Evolutionary conservation across 345 rosid genomes (phyloP).

Genomic region (Salix arbutifolia): DNA sequence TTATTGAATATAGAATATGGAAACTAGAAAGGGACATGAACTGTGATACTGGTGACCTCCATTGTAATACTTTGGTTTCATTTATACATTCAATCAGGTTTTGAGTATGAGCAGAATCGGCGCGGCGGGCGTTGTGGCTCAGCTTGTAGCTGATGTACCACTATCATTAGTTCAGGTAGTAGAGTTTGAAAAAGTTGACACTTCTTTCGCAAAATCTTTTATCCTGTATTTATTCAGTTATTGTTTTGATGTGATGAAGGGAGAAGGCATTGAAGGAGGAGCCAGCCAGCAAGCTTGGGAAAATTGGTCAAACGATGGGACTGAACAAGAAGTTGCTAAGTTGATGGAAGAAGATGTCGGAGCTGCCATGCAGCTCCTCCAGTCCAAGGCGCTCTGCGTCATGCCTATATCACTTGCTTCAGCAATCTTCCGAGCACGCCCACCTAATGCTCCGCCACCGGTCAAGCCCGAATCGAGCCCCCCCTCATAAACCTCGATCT

Average conservation of each 20-base stretch:
- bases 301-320: constrained; percentile 68
- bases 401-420: constrained; percentile 71
- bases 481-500: constrained; percentile 31
- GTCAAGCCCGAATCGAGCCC: constrained; percentile 52
- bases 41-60: constrained; percentile 10
- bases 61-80: not conserved
- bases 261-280: constrained; percentile 47
- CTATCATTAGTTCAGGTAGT: constrained; percentile 54
- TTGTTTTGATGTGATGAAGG: constrained; percentile 28
- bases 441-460: constrained; percentile 31
- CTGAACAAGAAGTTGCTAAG: constrained; percentile 65
- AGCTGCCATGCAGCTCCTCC: constrained; percentile 78
- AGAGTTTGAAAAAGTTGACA: not conserved
- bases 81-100: constrained; percentile 37
- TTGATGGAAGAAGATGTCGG: constrained; percentile 81
- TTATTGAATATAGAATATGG: constrained; percentile 4
- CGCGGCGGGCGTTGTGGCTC: constrained; percentile 71
- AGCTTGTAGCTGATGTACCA: constrained; percentile 67
- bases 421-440: constrained; percentile 49
- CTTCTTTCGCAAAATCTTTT: not conserved
- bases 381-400: constrained; percentile 74
- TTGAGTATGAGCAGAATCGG: constrained; percentile 74
- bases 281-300: constrained; percentile 52
- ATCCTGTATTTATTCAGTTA: not conserved
- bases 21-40: constrained; percentile 6